Evolutionary conservation across 2,329 filamentous ascomycete genomes (phyloP).

Genomic region (Myriosclerotinia scirpicola): DNA sequence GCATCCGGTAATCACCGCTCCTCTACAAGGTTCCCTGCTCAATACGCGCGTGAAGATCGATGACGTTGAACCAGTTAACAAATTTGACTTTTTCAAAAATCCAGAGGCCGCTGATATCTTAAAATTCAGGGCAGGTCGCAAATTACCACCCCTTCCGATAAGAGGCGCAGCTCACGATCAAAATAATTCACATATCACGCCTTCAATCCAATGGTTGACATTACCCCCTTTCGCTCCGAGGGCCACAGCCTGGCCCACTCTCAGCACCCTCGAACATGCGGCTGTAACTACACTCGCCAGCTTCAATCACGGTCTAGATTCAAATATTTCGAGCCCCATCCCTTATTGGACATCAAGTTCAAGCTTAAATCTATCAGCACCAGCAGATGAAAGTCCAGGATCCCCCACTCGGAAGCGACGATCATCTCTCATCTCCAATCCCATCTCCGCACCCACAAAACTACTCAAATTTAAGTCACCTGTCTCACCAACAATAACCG

Average conservation of each 20-base stretch:
- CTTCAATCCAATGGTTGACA: background rate
- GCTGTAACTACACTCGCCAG: constrained; percentile 4
- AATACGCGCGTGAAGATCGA: background rate
- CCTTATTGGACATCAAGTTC: too few relatives aligned
- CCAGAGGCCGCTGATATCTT: background rate
- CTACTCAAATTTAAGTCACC: background rate
- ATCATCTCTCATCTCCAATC: background rate
- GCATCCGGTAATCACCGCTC: too few relatives aligned
- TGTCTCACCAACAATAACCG: background rate
- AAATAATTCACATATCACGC: background rate
- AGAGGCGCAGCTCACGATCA: background rate
- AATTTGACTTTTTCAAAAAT: background rate
- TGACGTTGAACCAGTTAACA: background rate
- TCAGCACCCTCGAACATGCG: background rate
- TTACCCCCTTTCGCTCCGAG: too few relatives aligned
- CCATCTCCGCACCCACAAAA: background rate
- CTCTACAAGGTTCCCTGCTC: background rate
- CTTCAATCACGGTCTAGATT: background rate
- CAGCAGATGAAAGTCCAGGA: background rate
- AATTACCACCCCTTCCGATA: background rate
- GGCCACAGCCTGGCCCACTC: background rate
- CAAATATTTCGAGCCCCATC: background rate
- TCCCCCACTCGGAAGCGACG: background rate
- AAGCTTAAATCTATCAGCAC: background rate
- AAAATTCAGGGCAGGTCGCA: background rate